Conservation (phyloP, 345 rosid genomes). For the Brassica incana region DNA sequence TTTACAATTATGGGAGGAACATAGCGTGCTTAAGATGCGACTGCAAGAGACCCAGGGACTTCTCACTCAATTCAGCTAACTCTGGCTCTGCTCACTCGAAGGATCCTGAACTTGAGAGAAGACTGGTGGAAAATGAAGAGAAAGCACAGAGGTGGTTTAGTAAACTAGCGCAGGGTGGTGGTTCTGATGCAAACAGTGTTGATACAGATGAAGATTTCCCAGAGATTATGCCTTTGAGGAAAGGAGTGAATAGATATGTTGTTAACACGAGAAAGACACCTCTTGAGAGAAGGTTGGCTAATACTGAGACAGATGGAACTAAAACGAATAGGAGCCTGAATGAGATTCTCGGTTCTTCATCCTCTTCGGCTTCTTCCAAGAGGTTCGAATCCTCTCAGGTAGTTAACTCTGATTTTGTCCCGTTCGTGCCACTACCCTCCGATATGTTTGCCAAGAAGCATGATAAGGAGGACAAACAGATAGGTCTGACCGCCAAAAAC, state of each 20-base stretch:
- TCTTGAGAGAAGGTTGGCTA: constrained; percentile 71
- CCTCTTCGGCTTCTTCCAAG: constrained; percentile 34
- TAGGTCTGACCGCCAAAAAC: constrained; percentile 21
- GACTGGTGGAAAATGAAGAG: constrained; percentile 75
- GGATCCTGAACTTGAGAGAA: constrained; percentile 50
- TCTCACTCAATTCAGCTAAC: constrained; percentile 35
- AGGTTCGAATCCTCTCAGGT: constrained; percentile 43
- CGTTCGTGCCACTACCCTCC: constrained; percentile 80
- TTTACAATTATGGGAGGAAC: constrained; percentile 74
- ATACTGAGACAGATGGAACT: constrained; percentile 40
- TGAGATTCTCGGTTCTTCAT: constrained; percentile 50
- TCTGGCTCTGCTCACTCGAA: constrained; percentile 43
- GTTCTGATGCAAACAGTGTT: constrained; percentile 53
- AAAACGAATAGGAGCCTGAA: constrained; percentile 41
- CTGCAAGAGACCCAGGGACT: constrained; percentile 68
- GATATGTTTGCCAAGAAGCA: constrained; percentile 73
- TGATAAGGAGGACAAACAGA: constrained; percentile 38
- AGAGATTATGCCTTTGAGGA: constrained; percentile 87
- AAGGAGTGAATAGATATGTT: constrained; percentile 88
- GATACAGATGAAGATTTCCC: constrained; percentile 85
- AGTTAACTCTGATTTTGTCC: constrained; percentile 48
- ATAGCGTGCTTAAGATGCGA: constrained; percentile 93
- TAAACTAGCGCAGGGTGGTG: constrained; percentile 62
- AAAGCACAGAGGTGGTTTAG: constrained; percentile 78
- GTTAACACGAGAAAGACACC: constrained; percentile 89